Percentiles rank a stretch among this genome's conserved stretches.
Evolutionary conservation across 2,329 filamentous ascomycete genomes (phyloP).

Genomic region (Penicillium sp.): DNA sequence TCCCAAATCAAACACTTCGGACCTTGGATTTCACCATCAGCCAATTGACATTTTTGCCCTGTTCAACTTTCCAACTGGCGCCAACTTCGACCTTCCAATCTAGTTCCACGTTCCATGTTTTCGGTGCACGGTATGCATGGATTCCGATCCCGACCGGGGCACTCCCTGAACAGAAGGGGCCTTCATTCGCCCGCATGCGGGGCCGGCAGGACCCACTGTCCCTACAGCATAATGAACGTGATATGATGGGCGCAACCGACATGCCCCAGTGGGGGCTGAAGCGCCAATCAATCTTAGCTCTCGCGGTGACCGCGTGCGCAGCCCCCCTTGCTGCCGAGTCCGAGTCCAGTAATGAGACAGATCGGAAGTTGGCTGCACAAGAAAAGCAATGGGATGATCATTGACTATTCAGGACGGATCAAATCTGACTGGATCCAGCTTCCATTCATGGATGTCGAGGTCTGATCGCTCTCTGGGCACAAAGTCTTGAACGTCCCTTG

Average conservation of each 20-base stretch:
- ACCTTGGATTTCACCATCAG: too few species aligned
- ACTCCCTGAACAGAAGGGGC: neutral
- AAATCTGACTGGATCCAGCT: neutral
- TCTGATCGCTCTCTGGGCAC: neutral
- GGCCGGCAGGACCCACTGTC: constrained; percentile 15
- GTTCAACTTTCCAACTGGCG: too few species aligned
- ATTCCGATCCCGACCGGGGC: constrained; percentile 5
- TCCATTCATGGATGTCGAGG: neutral
- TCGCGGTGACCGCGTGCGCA: neutral
- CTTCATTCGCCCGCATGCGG: constrained; percentile 24
- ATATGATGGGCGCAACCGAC: constrained; percentile 13
- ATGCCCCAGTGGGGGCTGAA: neutral
- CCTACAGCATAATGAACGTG: constrained; percentile 9
- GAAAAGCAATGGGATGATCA: neutral
- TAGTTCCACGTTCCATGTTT: constrained; percentile 16
- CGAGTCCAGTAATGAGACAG: neutral
- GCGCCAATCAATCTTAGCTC: neutral
- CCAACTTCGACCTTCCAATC: too few species aligned
- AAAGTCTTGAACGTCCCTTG: constrained; percentile 1
- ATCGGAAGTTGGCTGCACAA: neutral
- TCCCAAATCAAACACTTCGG: too few species aligned
- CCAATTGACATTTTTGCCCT: too few species aligned
- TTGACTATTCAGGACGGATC: neutral
- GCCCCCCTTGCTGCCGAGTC: neutral
- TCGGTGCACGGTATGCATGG: constrained; percentile 8